Base-by-base conservation (phyloP, 2,329 filamentous ascomycete genomes). In the Fusarium brachygibbosum region DNA sequence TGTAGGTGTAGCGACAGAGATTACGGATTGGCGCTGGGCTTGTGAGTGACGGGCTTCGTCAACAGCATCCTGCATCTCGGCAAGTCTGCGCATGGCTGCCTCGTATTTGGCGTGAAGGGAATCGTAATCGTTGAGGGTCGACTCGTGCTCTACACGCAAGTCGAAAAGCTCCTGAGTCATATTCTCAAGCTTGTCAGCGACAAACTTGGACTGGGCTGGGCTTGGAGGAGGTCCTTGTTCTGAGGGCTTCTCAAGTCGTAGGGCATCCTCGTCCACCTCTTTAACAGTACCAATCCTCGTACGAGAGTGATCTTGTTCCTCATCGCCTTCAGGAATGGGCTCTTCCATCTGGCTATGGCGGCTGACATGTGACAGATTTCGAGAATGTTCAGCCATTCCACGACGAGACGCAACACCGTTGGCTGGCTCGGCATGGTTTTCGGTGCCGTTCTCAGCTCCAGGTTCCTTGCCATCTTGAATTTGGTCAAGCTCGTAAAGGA, bases 81-180 rank as follows among this genome's bases (percentile, higher is more conserved):
- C 90, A 41, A 99, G 80, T 12, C 92, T 90, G 48, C 91, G 91
- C 66, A 99, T 83, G 7, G 94, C 92, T 75, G 97, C 91, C 75
- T 97, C 93, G 73, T 99, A 99, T 79, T 97, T 98, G 71, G 89
- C 86, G 58, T 94, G 90, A 28, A 99, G 89, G 45, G 89, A 81
- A 68, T 97, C 92, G 73, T 91, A 95, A 61, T 98, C 93, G 68
- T 86, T 90, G 19, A 97, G 77, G 0, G 93, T 95, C 11, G 86
- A 84, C 78, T 98, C 95, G 74, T 99, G 96, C 79, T 98, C 94
- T 40, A 97, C 90, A 17, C 93, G 91, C 52, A 99, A 87, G 73
- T 96, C 93, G 59, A 97, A 88, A 3, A 99, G 89, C 80, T 99
- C 96, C 77, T 97, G 93, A 0, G 92, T 96, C 40, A 98, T 91